Evolutionary conservation across 169 alveolate species (phyloP).

Genomic region (Plasmodium berghei): DNA sequence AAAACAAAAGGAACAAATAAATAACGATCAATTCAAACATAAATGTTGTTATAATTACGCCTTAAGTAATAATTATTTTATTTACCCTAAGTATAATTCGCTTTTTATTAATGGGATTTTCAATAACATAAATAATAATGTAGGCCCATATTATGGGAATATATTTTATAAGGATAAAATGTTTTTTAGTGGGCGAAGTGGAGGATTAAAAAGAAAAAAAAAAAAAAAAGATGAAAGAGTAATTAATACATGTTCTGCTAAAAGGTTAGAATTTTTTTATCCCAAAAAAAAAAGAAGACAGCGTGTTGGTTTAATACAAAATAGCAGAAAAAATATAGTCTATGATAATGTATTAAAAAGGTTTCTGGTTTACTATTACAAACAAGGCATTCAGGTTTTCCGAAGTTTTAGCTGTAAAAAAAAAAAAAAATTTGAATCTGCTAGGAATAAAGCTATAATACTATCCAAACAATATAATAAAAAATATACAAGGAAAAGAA

Average conservation of each 20-base stretch:
- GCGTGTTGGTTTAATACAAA: conserved; percentile 82
- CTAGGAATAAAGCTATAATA: conserved; percentile 79
- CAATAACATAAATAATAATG: not conserved
- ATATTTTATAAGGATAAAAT: conserved; percentile 25
- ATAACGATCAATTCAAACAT: not conserved
- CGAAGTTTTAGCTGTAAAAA: conserved; percentile 79
- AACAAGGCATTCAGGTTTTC: conserved; percentile 86
- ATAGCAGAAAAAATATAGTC: conserved; percentile 83
- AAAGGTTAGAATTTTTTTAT: conserved; percentile 83
- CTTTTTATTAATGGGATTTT: no score
- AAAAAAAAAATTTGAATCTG: conserved; percentile 79
- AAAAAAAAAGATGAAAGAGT: conserved; percentile 79
- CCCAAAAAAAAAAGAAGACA: conserved; percentile 81
- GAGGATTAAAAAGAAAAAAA: conserved; percentile 83
- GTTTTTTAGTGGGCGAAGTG: conserved; percentile 82
- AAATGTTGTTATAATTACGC: no score
- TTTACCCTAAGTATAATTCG: no score
- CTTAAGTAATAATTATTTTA: no score
- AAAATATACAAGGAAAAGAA: conserved; percentile 61
- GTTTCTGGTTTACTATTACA: conserved; percentile 82
- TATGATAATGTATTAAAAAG: conserved; percentile 80
- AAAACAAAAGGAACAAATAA: not conserved
- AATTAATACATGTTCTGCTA: conserved; percentile 79
- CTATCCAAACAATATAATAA: conserved; percentile 81
- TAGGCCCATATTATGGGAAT: not conserved